These are phyloP conservation scores for Trichoderma polysporum DNA, from an alignment of 2,329 filamentous ascomycete genomes.

Conservation along the genomic window DNA sequence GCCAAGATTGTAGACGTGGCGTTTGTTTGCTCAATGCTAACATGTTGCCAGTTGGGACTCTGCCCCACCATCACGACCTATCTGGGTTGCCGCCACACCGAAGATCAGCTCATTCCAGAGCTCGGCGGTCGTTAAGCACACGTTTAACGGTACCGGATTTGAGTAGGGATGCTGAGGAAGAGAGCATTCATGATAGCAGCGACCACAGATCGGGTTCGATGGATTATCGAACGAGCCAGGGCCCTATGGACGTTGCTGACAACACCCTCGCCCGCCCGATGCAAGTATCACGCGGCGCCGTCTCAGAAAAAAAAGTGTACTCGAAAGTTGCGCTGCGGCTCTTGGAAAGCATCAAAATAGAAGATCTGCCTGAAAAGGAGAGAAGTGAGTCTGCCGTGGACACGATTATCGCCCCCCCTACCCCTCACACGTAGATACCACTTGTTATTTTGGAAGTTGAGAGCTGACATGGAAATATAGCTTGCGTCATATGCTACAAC, in stretches of 20 bases:
- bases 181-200: background rate
- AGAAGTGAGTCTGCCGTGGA: conserved; percentile 41
- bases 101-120: conserved; percentile 30
- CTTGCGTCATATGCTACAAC: conserved; percentile 64
- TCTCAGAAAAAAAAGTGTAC: conserved; percentile 47
- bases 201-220: background rate
- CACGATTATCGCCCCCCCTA: background rate
- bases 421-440: background rate
- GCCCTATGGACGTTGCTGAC: conserved; percentile 26
- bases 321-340: conserved; percentile 48
- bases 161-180: conserved; percentile 27
- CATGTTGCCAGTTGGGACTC: background rate
- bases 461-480: conserved; percentile 37
- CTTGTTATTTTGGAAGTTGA: background rate
- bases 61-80: background rate
- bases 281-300: conserved; percentile 48
- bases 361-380: conserved; percentile 47
- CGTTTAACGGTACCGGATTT: conserved; percentile 29
- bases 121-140: conserved; percentile 29
- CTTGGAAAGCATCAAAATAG: conserved; percentile 47
- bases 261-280: conserved; percentile 41
- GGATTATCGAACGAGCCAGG: conserved; percentile 6
- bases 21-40: background rate
- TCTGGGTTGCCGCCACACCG: conserved; percentile 22
- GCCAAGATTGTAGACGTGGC: background rate